Evolutionary conservation across 1,284 basidiomycete species (phyloP).

Genomic region (Leccinum cinnamomeum): DNA sequence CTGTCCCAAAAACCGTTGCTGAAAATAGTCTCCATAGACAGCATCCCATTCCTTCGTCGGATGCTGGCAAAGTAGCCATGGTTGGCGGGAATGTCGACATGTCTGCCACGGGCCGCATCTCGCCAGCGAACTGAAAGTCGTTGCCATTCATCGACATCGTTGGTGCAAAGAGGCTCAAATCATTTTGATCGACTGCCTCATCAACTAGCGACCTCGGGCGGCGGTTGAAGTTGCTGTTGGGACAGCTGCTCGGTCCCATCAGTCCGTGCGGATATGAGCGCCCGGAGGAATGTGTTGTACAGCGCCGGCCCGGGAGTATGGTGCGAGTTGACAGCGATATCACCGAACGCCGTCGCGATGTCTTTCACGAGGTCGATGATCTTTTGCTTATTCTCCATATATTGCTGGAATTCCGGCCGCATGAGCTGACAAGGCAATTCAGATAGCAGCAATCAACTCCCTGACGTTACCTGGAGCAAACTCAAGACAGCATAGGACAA

Average conservation of each 20-base stretch:
- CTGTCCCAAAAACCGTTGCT: conserved; percentile 81
- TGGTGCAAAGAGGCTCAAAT: conserved; percentile 30
- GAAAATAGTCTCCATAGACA: conserved; percentile 80
- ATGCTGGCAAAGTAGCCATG: conserved; percentile 57
- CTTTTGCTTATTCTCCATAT: conserved; percentile 70
- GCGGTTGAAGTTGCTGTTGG: conserved; percentile 22
- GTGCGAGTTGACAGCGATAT: conserved; percentile 66
- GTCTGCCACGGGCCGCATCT: conserved; percentile 79
- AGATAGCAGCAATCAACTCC: conserved; percentile 4
- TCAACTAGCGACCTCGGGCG: conserved; percentile 22
- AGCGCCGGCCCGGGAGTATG: conserved; percentile 75
- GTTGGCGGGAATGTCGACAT: conserved; percentile 81
- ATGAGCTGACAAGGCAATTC: conserved; percentile 54
- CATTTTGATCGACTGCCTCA: conserved; percentile 25
- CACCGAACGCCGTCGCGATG: conserved; percentile 78
- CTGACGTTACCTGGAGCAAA: conserved; percentile 69
- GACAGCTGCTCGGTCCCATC: conserved; percentile 37
- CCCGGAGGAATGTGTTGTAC: conserved; percentile 84
- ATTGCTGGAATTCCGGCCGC: conserved; percentile 77
- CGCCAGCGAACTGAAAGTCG: conserved; percentile 70
- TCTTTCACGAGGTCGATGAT: conserved; percentile 76
- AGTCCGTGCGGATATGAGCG: conserved; percentile 65
- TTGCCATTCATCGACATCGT: conserved; percentile 28
- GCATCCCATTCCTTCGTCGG: conserved; percentile 49
- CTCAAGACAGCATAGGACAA: conserved; percentile 87